phyloP scores from a whole-genome alignment of 2,329 filamentous ascomycete species.

The Gnomoniopsis smithogilvyi region DNA sequence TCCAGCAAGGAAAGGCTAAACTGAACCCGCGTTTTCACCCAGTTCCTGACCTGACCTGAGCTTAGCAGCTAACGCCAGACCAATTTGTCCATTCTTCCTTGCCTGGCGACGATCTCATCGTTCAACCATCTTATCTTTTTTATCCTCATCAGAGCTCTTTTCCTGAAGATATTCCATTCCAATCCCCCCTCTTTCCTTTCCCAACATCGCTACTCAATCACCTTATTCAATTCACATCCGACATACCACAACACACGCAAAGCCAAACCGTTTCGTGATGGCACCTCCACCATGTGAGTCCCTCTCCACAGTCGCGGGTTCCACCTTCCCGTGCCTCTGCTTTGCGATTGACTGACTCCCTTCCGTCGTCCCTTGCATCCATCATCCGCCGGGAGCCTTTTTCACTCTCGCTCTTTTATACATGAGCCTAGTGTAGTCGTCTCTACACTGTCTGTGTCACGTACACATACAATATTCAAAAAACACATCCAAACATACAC shows the following conservation, averaged over 20 bases:
- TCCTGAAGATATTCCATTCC: neutral
- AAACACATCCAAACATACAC: too few relatives aligned
- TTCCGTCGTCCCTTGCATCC: slow-evolving; percentile 5
- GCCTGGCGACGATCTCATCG: too few relatives aligned
- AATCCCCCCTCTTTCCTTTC: neutral
- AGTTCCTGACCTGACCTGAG: too few relatives aligned
- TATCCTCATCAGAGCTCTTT: neutral
- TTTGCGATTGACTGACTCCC: slow-evolving; percentile 15
- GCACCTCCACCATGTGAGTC: slow-evolving; percentile 17
- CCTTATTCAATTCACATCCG: neutral
- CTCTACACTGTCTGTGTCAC: too few relatives aligned
- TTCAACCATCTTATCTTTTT: too few relatives aligned
- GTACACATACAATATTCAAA: slow-evolving; percentile 1
- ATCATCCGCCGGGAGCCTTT: neutral
- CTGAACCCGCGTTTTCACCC: too few relatives aligned
- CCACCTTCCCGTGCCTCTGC: slow-evolving; percentile 5
- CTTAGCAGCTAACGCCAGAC: neutral
- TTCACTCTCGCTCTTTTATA: neutral
- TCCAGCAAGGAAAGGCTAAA: too few relatives aligned
- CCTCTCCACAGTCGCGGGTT: slow-evolving; percentile 15
- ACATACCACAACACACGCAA: neutral
- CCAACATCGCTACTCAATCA: neutral
- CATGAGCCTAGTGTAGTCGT: too few relatives aligned
- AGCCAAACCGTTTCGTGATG: slow-evolving; percentile 5
- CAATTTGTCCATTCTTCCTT: neutral